Conservation (phyloP, 345 rosid genomes). For the Populus davidiana region DNA sequence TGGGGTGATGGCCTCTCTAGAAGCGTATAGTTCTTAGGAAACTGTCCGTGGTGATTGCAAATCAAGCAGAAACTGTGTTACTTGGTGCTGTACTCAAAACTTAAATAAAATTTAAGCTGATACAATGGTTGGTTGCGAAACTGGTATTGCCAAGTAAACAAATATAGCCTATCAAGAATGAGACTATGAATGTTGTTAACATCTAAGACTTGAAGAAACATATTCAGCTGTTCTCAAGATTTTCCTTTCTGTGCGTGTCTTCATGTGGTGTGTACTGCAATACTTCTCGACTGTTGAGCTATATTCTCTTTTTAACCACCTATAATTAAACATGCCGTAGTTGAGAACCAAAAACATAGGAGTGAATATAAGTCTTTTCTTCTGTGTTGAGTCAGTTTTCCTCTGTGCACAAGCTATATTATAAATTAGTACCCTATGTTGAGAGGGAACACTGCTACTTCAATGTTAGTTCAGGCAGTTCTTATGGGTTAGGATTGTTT, state of each 20-base stretch:
- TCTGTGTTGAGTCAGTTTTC: not conserved
- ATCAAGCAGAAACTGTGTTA: not conserved
- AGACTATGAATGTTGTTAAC: not conserved
- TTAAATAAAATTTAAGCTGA: not conserved
- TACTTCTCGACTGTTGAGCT: not conserved
- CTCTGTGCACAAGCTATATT: not conserved
- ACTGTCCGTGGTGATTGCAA: not conserved
- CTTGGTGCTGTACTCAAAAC: not conserved
- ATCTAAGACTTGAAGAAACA: not conserved
- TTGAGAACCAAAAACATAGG: not conserved
- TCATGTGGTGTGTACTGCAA: not conserved
- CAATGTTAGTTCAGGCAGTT: not conserved
- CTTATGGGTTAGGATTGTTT: not conserved
- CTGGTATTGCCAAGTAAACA: not conserved
- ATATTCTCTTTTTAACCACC: not conserved
- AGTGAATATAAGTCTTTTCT: not conserved
- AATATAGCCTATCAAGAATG: not conserved
- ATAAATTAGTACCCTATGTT: not conserved
- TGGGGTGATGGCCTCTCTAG: not conserved
- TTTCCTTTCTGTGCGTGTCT: not conserved
- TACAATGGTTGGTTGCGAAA: not conserved
- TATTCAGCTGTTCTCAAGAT: not conserved
- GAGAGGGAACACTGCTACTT: not conserved
- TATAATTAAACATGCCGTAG: not conserved
- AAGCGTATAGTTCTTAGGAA: not conserved